Evolutionary conservation across 1,284 basidiomycete genomes (phyloP), one percentile per base, ranked within the genome.

Genomic region (Heterobasidion occidentale): DNA sequence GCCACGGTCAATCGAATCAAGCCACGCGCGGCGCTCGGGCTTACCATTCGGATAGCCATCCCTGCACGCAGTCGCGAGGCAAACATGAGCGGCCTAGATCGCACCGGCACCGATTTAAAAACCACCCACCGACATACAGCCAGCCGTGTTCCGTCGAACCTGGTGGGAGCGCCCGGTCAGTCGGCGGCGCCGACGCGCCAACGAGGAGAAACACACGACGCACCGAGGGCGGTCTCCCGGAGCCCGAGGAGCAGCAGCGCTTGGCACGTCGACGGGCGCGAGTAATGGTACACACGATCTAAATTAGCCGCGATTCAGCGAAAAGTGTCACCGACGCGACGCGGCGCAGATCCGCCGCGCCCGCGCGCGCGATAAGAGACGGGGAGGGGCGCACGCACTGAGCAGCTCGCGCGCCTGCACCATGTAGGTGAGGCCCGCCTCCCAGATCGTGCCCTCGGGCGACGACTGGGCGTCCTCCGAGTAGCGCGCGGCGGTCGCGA

Each of bases 211-310:
- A 19, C 9, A 36, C 53, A 62, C 2, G 3, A 56, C 19, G 61
- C 67, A 77, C 85, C 89, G 47, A 90, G 83, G 11, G 91, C 92
- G 65, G 92, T 88, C 70, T 93, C 90, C 9, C 90, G 79, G 67
- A 90, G 83, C 1, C 89, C 88, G 12, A 93, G 71, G 9, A 94
- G 76, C 27, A 94, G 72, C n/a, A 94, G 68, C 3, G 90, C 77
- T 64, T 90, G 88, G 35, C 86, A 87, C 0, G 86, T 88, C 2
- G 85, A 83, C 42, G 83, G 78, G 27, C 84, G 76, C 54, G 82
- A 84, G 52, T 77, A 78, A 61, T 88, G 84, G 56, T 85, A 83
- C 12, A 83, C 75, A 60, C 79, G 78, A n/a, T 81, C 87, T 89
- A 58, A 34, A 27, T 38, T 44, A 52, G 59, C 46, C 52, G 52